Base-by-base conservation (phyloP, 108 stramenopile genomes). In the Mediolabrus comicus region DNA sequence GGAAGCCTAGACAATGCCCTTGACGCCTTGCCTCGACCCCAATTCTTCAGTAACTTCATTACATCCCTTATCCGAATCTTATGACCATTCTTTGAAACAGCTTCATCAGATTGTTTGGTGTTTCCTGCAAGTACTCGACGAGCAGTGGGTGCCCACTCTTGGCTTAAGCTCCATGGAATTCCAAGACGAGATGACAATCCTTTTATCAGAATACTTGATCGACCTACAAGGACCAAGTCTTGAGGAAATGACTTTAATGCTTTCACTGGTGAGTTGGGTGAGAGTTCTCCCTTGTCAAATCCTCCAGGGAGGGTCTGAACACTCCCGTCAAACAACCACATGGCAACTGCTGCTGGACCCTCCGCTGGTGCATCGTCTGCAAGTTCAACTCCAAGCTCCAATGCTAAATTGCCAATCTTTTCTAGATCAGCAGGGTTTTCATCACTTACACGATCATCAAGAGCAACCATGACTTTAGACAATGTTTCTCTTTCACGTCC, bases 131-230 rank as follows among this genome's bases (percentile, higher is more conserved):
- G 49, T n/a, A 92, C 85, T 56, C 60, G 35, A 17, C 88, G 64
- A 28, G 89, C 92, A 19, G 78, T 89, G 5, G 89, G 89, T 14
- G 92, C 68, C 95, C 95, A 96, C 65, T 94, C 84, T 49, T 79
- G 72, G 11, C 88, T 74, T 38, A 96, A 63, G 62, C 83, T 84
- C 97, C 97, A 98, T 30, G 91, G 89, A 26, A 98, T 87, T 5
- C 78, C 83, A 11, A 98, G 64, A 39, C 94, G 87, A 55, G 77
- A 79, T 1, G 95, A 95, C 27, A 95, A 59, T 39, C 95, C 90
- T 84, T 97, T 98, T 68, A 98, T 95, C 46, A 98, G 80, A 59
- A 98, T 96, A 12, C 90, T 89, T 8, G 91, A 86, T 29, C 97
- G 79, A 2, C 96, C 97, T 28, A 97, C 92, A 46, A 98, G 74